Base-by-base conservation (phyloP, 345 rosid genomes). In the Dipteronia dyeriana region DNA sequence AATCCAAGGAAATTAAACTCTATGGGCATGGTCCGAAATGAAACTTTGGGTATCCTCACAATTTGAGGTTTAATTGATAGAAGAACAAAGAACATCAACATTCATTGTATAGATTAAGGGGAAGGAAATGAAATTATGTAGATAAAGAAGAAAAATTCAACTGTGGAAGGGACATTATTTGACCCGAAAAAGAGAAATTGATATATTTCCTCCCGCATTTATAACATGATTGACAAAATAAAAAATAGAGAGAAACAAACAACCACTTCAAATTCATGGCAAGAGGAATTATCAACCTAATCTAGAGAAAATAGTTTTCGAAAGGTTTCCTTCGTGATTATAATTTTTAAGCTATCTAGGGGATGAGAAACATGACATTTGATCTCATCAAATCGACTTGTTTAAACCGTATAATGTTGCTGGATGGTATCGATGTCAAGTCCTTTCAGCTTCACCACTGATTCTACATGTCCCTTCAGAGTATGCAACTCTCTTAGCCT, bases 401-500 rank as follows among this genome's bases (percentile, higher is more conserved):
- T 65, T 85, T 62, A 85, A 69, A 90, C 90, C 2, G 97, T 94
- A 80, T 92, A 92, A 77, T 92, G 96, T 82, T 92, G 96, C 75
- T 91, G 94, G 76, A 91, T 91, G 13, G 92, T 79, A 62, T 94
- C 94, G 61, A 94, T 91, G 79, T 94, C 98, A 2, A 94, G 89
- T 54, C 98, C 97, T 76, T 91, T 90, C 68, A 94, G 90, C 90
- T 89, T 94, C 81, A 87, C 97, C 71, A 90, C 97, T 0, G 97
- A 92, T 78, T 92, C 97, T 7, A 94, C 96, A 20, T 92, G 96
- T 51, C 98, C 96, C 83, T 87, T 91, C 56, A 94, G 87, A 25
- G 94, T 91, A 57, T 77, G 41, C 66, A 92, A 83, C 82, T 94
- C 98, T 67, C 98, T 85, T 75, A 92, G 84, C 93, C 98, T 94